Evolutionary conservation across 352 stramenopile genomes (phyloP).

Genomic region (Hyaloperonospora brassicae): DNA sequence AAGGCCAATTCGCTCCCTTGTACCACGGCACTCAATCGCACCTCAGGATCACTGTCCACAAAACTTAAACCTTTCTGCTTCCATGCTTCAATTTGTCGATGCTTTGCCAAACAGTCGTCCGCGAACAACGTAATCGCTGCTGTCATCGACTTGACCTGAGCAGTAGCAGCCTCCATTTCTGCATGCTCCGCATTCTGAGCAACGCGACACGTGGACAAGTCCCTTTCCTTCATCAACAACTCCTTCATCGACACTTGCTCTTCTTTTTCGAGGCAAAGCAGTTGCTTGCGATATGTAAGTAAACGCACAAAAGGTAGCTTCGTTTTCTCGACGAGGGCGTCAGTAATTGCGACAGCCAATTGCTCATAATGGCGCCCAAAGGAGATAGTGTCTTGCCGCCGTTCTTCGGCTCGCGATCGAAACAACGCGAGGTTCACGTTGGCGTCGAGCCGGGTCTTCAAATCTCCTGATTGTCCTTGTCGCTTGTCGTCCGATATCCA

Average conservation of each 20-base stretch:
- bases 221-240: conserved; percentile 2
- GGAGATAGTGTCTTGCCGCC: conserved; percentile 43
- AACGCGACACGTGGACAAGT: conserved; percentile 9
- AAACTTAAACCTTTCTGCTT: conserved; percentile 24
- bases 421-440: conserved; percentile 86
- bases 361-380: conserved; percentile 40
- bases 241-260: conserved; percentile 20
- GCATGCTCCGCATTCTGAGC: conserved; percentile 8
- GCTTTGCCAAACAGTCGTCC: conserved; percentile 38
- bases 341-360: conserved; percentile 15
- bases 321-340: conserved; percentile 7
- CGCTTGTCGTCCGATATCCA: conserved; percentile 50
- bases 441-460: conserved; percentile 68
- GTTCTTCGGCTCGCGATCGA: conserved; percentile 68
- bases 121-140: conserved; percentile 30
- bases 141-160: conserved; percentile 8
- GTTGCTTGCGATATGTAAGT: conserved; percentile 14
- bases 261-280: conserved; percentile 23
- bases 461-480: conserved; percentile 28
- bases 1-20: conserved; percentile 13
- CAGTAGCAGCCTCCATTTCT: conserved; percentile 3
- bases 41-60: conserved; percentile 8
- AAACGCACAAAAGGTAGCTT: conserved; percentile 18
- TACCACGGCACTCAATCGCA: conserved; percentile 9
- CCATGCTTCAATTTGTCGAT: conserved; percentile 44